A percentile compares a stretch with the other conserved stretches of the same genome.
Conservation (phyloP, 2,329 filamentous ascomycete species). For the Annulohypoxylon truncatum region DNA sequence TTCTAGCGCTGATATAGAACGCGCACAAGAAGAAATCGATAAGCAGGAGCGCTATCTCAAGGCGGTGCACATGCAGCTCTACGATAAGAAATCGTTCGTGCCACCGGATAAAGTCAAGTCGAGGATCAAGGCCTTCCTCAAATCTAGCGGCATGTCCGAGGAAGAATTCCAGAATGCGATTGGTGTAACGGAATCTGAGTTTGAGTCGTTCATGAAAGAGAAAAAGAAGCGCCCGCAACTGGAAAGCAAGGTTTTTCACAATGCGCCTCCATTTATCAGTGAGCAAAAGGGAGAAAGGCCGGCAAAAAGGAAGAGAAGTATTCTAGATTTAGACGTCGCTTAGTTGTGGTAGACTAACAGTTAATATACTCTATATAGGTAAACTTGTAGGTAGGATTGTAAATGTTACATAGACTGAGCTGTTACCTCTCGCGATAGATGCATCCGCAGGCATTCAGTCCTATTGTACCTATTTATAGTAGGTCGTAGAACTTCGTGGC, state of each 20-base stretch:
- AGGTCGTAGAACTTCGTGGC: not conserved
- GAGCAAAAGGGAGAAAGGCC: slow-evolving; percentile 6
- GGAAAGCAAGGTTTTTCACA: slow-evolving; percentile 31
- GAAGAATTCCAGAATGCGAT: slow-evolving; percentile 23
- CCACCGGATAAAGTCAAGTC: slow-evolving; percentile 29
- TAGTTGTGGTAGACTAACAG: not conserved
- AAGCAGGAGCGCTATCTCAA: slow-evolving; percentile 1
- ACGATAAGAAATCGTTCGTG: not conserved
- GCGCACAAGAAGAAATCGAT: slow-evolving; percentile 22
- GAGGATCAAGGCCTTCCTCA: slow-evolving; percentile 27
- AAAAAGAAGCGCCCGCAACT: slow-evolving; percentile 15
- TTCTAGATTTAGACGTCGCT: not conserved
- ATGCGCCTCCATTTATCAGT: slow-evolving; percentile 21
- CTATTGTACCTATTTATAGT: not conserved
- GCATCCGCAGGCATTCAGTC: too few species aligned
- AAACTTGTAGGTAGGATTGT: too few species aligned
- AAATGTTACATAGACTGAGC: too few species aligned
- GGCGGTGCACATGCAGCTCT: not conserved
- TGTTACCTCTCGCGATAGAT: too few species aligned
- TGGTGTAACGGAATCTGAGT: slow-evolving; percentile 17
- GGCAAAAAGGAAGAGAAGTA: slow-evolving; percentile 5
- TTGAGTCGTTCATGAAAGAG: slow-evolving; percentile 17
- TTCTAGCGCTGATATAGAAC: slow-evolving; percentile 16
- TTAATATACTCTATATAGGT: not conserved
- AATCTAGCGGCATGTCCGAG: slow-evolving; percentile 16